Conservation (phyloP, 2,329 filamentous ascomycete genomes). For the Exophiala bonariae region DNA sequence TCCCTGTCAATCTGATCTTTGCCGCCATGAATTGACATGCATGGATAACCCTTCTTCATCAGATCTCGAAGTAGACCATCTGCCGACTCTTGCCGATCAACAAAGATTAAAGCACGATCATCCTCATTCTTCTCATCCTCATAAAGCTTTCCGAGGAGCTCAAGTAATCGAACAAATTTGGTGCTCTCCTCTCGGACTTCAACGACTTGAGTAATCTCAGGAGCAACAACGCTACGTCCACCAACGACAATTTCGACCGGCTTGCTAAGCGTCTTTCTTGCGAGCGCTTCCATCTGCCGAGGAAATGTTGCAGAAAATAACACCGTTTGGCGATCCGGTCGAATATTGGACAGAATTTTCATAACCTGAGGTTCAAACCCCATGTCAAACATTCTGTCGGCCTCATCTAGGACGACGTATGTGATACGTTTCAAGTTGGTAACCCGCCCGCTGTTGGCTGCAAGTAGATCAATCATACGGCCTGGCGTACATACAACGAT, state of each 20-base stretch:
- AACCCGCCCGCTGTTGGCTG: slow-evolving; percentile 90
- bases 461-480: slow-evolving; percentile 90
- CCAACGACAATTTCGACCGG: slow-evolving; percentile 92
- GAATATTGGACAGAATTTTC: slow-evolving; percentile 90
- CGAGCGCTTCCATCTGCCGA: slow-evolving; percentile 84
- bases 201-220: slow-evolving; percentile 84
- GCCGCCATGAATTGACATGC: slow-evolving; percentile 90
- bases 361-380: slow-evolving; percentile 97
- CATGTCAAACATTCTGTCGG: slow-evolving; percentile 99
- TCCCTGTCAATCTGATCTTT: slow-evolving; percentile 93
- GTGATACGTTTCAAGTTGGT: slow-evolving; percentile 87
- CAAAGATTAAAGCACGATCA: slow-evolving; percentile 84
- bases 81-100: slow-evolving; percentile 87
- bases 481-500: slow-evolving; percentile 95
- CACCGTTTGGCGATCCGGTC: slow-evolving; percentile 89
- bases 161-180: slow-evolving; percentile 81
- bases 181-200: slow-evolving; percentile 79
- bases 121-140: slow-evolving; percentile 75
- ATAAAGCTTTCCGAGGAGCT: slow-evolving; percentile 84
- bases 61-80: slow-evolving; percentile 77
- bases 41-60: slow-evolving; percentile 81
- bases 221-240: slow-evolving; percentile 69
- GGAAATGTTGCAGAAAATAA: slow-evolving; percentile 97
- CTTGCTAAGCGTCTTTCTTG: slow-evolving; percentile 80
- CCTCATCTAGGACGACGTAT: slow-evolving; percentile 94